Percentiles rank a stretch among this genome's conserved stretches.
phyloP scores from a whole-genome alignment of 148 eudicot species.

The Chenopodium formosanum region DNA sequence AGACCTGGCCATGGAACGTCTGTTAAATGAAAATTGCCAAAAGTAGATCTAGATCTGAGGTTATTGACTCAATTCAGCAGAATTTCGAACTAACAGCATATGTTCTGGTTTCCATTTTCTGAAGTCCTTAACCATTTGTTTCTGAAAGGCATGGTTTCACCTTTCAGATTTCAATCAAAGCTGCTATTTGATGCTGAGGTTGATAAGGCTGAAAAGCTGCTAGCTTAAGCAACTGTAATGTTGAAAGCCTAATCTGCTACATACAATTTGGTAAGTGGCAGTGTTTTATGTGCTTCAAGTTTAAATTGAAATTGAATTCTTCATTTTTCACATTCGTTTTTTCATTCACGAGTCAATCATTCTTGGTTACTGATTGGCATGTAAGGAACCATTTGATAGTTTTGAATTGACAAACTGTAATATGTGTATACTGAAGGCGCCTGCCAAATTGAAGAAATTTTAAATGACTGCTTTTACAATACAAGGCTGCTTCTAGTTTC shows the following conservation, averaged over 20 bases:
- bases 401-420: not conserved
- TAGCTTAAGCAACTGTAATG: not conserved
- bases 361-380: not conserved
- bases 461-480: not conserved
- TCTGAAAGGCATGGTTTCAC: not conserved
- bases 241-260: not conserved
- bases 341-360: not conserved
- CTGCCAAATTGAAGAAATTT: not conserved
- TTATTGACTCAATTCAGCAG: not conserved
- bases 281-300: slow-evolving; percentile 3
- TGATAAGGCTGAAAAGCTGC: not conserved
- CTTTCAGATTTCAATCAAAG: not conserved
- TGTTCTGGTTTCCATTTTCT: not conserved
- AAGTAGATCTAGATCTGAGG: not conserved
- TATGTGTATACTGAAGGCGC: not conserved
- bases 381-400: not conserved
- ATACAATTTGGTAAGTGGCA: slow-evolving; percentile 5
- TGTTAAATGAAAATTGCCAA: not conserved
- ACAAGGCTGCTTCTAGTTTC: not conserved
- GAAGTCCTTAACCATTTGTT: not conserved
- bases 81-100: not conserved
- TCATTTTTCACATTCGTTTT: not conserved
- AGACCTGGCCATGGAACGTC: not conserved
- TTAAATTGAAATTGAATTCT: not conserved
- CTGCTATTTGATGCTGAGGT: slow-evolving; percentile 11